A percentile compares a stretch with the other conserved stretches of the same genome.
phyloP scores from a whole-genome alignment of 805 yeast species.

The Myxozyma melibiosi region DNA sequence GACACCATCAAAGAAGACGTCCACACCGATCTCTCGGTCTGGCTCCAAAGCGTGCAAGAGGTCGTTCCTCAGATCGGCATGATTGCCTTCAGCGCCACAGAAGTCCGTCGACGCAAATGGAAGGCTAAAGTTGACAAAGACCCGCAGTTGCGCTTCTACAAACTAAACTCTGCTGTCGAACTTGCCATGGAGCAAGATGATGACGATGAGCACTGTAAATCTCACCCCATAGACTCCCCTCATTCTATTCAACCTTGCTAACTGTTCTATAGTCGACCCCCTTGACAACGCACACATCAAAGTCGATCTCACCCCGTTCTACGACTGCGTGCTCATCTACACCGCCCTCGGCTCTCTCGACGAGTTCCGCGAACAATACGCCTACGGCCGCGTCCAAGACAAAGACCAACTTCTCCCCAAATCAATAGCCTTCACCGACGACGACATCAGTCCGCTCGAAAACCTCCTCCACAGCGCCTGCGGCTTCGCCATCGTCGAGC shows the following conservation, averaged over 20 bases:
- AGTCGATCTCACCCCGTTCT: slow-evolving; percentile 70
- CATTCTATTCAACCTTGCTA: neutral
- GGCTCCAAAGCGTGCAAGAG: slow-evolving; percentile 51
- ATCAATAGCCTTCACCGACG: slow-evolving; percentile 45
- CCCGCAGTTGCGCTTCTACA: slow-evolving; percentile 54
- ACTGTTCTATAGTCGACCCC: slow-evolving; percentile 44
- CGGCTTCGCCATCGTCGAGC: slow-evolving; percentile 79
- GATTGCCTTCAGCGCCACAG: slow-evolving; percentile 56
- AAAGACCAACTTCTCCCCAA: slow-evolving; percentile 73
- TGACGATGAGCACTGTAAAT: slow-evolving; percentile 40
- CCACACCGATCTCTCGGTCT: slow-evolving; percentile 60
- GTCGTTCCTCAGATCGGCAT: slow-evolving; percentile 56
- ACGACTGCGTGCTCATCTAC: slow-evolving; percentile 81
- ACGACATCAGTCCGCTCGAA: slow-evolving; percentile 47
- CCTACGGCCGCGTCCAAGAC: slow-evolving; percentile 70
- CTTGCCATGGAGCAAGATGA: slow-evolving; percentile 63
- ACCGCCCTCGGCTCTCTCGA: slow-evolving; percentile 67
- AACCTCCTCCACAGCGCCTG: slow-evolving; percentile 62
- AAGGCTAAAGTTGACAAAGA: slow-evolving; percentile 49
- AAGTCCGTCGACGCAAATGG: slow-evolving; percentile 64
- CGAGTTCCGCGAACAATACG: slow-evolving; percentile 62
- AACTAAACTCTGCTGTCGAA: slow-evolving; percentile 86
- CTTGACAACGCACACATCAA: slow-evolving; percentile 50
- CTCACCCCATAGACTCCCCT: neutral
- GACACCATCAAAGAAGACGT: slow-evolving; percentile 74